Evolutionary conservation across 2,329 filamentous ascomycete genomes (phyloP).

Genomic region (Penicillium nordicum): DNA sequence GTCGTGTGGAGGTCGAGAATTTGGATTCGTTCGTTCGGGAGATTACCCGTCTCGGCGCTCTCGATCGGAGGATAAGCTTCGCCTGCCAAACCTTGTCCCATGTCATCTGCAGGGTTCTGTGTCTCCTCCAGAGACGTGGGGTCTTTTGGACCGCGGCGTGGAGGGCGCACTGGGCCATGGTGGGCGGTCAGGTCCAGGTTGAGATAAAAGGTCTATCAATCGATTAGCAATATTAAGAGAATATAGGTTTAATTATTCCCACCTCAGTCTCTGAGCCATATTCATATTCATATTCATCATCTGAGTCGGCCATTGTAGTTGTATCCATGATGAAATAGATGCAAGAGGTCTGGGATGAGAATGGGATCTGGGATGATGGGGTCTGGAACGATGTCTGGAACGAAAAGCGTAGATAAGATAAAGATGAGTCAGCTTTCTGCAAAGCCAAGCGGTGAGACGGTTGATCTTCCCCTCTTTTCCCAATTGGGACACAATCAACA

Average conservation of each 20-base stretch:
- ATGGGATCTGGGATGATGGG: not conserved
- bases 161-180: slow-evolving; percentile 38
- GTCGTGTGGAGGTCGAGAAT: slow-evolving; percentile 76
- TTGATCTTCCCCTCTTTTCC: not conserved
- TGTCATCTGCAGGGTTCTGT: not conserved
- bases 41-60: slow-evolving; percentile 31
- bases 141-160: slow-evolving; percentile 27
- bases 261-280: slow-evolving; percentile 55
- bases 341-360: not conserved
- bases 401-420: slow-evolving; percentile 13
- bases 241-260: not conserved
- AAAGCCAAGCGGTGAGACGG: not conserved
- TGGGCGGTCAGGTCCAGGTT: slow-evolving; percentile 56
- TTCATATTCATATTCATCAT: slow-evolving; percentile 60
- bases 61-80: slow-evolving; percentile 40
- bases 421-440: slow-evolving; percentile 3
- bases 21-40: slow-evolving; percentile 56
- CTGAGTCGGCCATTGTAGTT: slow-evolving; percentile 29
- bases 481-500: not conserved
- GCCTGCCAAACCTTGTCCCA: not conserved
- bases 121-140: slow-evolving; percentile 9
- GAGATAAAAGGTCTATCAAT: slow-evolving; percentile 54
- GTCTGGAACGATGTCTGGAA: not conserved
- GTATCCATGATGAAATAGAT: slow-evolving; percentile 13
- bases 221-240: slow-evolving; percentile 7